Base-by-base conservation (phyloP, 1,139 yeast genomes). In the Lodderomyces margitis region DNA sequence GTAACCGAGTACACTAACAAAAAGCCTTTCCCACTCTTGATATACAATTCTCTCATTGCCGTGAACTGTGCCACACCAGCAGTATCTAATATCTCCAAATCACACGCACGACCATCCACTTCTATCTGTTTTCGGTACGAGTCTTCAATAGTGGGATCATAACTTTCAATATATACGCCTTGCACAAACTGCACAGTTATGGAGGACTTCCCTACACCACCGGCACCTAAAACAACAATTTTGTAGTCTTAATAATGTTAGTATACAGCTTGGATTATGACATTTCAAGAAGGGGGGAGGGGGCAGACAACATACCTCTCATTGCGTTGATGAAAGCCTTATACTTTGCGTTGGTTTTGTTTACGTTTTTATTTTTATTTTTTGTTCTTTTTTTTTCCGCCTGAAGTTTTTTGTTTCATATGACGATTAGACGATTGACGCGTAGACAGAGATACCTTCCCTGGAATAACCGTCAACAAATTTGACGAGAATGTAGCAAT, bases 61-160 rank as follows among this genome's bases (percentile, higher is more conserved):
- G 77, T 72, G 57, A 73, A 73, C 54, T 73, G 78, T 27, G 78
- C 78, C 30, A 73, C 76, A 31, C 78, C 78, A 1, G 78, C 78
- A 2, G 78, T 73, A 52, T 73, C 78, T 51, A 73, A 66, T 43
- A 73, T 72, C 54, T 73, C 98, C 50, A 92, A 74, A 53, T 88
- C 91, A 56, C 96, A 87, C 4, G 92, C 86, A 56, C 95, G 81
- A 37, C 94, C 95, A 64, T 92, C 97, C 39, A 92, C 84, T 57
- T 87, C 92, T 46, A 91, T 83, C 53, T 88, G 95, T 56, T 91
- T 92, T 46, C 97, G 74, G 64, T 92, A 92, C 1, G 96, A 87
- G 61, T 92, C 77, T 54, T 73, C 78, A 46, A 72, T 72, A 33
- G 78, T 72, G 36, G 74, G 74, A 49, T 73, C 78, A 51, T 73